Evolutionary conservation across 441 rosid genomes (phyloP).

Genomic region (Hypseocharis bilobata): DNA sequence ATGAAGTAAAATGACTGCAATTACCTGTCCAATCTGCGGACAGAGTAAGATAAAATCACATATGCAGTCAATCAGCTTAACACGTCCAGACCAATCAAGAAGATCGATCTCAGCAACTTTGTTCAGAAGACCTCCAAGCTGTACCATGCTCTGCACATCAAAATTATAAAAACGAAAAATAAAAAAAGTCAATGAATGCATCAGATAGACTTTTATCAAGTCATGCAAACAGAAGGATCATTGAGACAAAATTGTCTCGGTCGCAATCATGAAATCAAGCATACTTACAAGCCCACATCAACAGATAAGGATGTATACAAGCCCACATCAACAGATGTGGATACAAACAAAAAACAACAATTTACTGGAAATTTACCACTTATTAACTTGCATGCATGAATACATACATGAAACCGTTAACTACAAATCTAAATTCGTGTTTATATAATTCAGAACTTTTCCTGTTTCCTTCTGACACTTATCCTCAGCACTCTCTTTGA

Average conservation of each 20-base stretch:
- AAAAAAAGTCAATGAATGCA: background rate
- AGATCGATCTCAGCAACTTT: slow-evolving; percentile 67
- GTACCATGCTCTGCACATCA: slow-evolving; percentile 47
- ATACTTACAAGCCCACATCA: background rate
- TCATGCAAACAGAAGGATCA: background rate
- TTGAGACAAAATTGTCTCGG: background rate
- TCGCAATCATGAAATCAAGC: background rate
- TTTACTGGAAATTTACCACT: too few relatives aligned
- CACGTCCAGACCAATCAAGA: slow-evolving; percentile 85
- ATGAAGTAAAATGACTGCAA: slow-evolving; percentile 3
- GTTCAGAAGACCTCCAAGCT: slow-evolving; percentile 53
- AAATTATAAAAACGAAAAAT: slow-evolving; percentile 6
- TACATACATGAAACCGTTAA: background rate
- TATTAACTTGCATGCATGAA: background rate
- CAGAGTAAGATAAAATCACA: slow-evolving; percentile 56
- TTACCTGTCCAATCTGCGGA: slow-evolving; percentile 87
- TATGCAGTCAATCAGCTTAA: slow-evolving; percentile 64
- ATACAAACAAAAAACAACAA: background rate
- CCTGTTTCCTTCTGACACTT: background rate
- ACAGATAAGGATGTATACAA: background rate
- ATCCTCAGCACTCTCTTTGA: background rate
- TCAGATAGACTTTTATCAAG: background rate
- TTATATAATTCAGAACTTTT: background rate
- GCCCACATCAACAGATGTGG: background rate
- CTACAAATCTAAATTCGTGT: background rate